Evolutionary conservation across 106 monocot genomes (phyloP).

Genomic region (Alisma plantagoaquatica): DNA sequence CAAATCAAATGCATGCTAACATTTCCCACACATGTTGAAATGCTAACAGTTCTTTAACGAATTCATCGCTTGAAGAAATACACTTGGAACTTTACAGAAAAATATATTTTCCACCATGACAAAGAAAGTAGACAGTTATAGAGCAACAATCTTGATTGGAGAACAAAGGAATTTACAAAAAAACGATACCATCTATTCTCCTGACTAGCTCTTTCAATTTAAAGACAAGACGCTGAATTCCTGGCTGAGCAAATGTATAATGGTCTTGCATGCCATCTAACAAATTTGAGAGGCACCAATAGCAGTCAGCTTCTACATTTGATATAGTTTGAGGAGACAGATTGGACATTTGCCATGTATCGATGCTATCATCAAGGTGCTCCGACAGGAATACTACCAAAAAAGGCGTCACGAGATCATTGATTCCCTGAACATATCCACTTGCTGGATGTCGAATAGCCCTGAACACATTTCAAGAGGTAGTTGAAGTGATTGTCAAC

Average conservation of each 20-base stretch:
- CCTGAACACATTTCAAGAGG: constrained; percentile 60
- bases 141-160: too few species aligned
- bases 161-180: too few species aligned
- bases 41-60: too few species aligned
- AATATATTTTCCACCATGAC: too few species aligned
- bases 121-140: too few species aligned
- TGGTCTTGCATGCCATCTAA: constrained; percentile 99
- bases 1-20: too few species aligned
- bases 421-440: constrained; percentile 99
- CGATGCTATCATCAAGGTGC: constrained; percentile 69
- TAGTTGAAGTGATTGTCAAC: too few species aligned
- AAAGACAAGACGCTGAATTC: constrained; percentile 97
- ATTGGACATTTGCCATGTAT: constrained; percentile 58
- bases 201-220: constrained; percentile 85
- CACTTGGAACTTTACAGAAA: too few species aligned
- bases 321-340: constrained; percentile 65
- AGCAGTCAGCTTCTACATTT: constrained; percentile 91
- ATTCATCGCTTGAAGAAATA: too few species aligned
- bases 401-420: constrained; percentile 95
- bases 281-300: constrained; percentile 98
- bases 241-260: constrained; percentile 99
- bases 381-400: constrained; percentile 87
- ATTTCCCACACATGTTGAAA: too few species aligned
- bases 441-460: constrained; percentile 99
- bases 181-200: constrained; percentile 97